Conservation (phyloP, 192 early-diverging fungal species). For the Backusella mclennaniae region DNA sequence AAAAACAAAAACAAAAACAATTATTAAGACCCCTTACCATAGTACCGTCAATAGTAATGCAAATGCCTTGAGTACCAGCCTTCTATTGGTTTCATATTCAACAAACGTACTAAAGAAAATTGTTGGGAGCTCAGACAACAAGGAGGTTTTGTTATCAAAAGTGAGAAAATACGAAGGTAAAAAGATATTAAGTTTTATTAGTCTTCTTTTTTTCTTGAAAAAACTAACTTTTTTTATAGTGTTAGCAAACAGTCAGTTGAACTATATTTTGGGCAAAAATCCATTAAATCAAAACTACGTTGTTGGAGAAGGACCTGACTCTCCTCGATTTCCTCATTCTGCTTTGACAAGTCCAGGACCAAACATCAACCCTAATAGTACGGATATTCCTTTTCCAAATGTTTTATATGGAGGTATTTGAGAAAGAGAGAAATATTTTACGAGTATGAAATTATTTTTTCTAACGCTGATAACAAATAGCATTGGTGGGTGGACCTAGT, state of each 20-base stretch:
- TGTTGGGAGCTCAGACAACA: conserved; percentile 20
- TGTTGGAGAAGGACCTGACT: conserved; percentile 52
- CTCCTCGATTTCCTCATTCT: conserved; percentile 52
- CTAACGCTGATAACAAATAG: background rate
- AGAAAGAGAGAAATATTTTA: background rate
- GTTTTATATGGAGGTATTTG: background rate
- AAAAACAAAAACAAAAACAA: background rate
- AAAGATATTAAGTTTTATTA: background rate
- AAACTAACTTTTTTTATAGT: background rate
- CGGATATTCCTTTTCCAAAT: background rate
- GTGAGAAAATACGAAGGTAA: conserved; percentile 11
- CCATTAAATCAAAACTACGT: conserved; percentile 40
- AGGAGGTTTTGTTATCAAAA: conserved; percentile 6
- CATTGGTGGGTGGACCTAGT: conserved; percentile 56
- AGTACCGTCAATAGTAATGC: background rate
- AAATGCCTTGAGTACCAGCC: conserved; percentile 3
- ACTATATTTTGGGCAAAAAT: conserved; percentile 53
- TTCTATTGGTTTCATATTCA: conserved; percentile 19
- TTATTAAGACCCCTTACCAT: background rate
- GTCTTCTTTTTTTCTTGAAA: background rate
- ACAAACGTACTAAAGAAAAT: conserved; percentile 31
- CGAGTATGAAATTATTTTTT: background rate
- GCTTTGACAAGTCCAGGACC: conserved; percentile 34
- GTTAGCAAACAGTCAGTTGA: conserved; percentile 39
- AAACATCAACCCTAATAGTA: background rate